Evolutionary conservation across 192 early-diverging fungal species (phyloP).

Genomic region (Entomortierella chlamydospora): DNA sequence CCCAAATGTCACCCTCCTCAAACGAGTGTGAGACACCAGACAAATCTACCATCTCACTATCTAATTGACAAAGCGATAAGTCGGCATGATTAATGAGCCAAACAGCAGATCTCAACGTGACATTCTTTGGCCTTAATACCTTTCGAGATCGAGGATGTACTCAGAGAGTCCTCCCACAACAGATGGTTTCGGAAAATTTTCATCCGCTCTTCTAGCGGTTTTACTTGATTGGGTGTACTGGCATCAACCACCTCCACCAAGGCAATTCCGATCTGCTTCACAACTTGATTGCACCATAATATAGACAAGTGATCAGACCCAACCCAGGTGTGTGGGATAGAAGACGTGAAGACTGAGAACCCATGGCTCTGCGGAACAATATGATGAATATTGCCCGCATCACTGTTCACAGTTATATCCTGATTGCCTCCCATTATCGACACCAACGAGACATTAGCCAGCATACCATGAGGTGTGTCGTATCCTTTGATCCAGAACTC

Average conservation of each 20-base stretch:
- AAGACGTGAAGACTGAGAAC: constrained; percentile 82
- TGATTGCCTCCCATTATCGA: constrained; percentile 92
- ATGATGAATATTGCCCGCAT: constrained; percentile 73
- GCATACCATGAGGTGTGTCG: constrained; percentile 14
- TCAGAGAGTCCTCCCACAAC: constrained; percentile 18
- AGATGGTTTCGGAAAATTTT: constrained; percentile 66
- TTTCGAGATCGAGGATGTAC: background rate
- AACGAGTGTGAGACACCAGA: constrained; percentile 30
- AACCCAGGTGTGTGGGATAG: constrained; percentile 89
- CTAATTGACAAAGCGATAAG: background rate
- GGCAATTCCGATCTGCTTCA: constrained; percentile 67
- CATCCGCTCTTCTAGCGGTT: constrained; percentile 72
- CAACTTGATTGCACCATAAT: constrained; percentile 94
- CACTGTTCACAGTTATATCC: constrained; percentile 88
- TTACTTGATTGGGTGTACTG: constrained; percentile 64
- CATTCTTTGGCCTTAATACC: background rate
- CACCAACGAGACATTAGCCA: constrained; percentile 73
- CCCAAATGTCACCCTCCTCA: constrained; percentile 42
- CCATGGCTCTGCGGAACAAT: constrained; percentile 75
- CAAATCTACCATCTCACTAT: background rate
- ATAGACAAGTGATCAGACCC: constrained; percentile 88
- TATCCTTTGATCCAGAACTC: constrained; percentile 73
- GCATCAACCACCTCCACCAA: constrained; percentile 73
- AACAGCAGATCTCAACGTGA: no score
- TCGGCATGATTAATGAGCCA: no score